Percentiles rank a stretch among this genome's conserved stretches.
Conservation (phyloP, 352 stramenopile species). For the Phytophthora cactorum region DNA sequence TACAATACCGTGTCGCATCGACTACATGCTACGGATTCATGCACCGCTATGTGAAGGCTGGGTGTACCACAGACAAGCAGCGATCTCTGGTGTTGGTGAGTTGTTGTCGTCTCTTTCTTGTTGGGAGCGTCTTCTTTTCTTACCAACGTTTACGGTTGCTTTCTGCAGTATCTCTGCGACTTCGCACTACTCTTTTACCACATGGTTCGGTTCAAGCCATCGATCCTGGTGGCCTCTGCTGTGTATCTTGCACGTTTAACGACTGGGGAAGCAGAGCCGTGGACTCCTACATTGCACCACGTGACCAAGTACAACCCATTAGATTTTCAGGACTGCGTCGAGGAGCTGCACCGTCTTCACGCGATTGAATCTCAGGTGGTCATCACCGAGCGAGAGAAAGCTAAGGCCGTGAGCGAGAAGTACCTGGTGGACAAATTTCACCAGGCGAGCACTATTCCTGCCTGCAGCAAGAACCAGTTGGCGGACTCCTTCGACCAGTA, state of each 20-base stretch:
- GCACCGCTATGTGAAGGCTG: slow-evolving; percentile 63
- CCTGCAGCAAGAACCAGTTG: slow-evolving; percentile 49
- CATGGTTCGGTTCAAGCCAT: slow-evolving; percentile 80
- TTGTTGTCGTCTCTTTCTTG: not conserved
- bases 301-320: slow-evolving; percentile 77
- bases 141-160: slow-evolving; percentile 2
- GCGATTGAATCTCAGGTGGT: slow-evolving; percentile 65
- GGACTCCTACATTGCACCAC: slow-evolving; percentile 85
- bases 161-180: slow-evolving; percentile 74
- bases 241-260: slow-evolving; percentile 80
- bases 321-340: slow-evolving; percentile 70
- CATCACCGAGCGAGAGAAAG: slow-evolving; percentile 72
- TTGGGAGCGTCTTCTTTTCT: not conserved
- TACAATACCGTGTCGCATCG: slow-evolving; percentile 79
- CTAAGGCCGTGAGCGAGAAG: slow-evolving; percentile 86
- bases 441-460: slow-evolving; percentile 52
- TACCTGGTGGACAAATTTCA: slow-evolving; percentile 77
- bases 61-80: slow-evolving; percentile 62
- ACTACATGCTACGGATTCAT: slow-evolving; percentile 83
- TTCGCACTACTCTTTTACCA: slow-evolving; percentile 72
- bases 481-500: slow-evolving; percentile 59
- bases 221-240: slow-evolving; percentile 69
- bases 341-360: slow-evolving; percentile 72
- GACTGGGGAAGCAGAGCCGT: slow-evolving; percentile 63
- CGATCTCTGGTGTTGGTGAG: slow-evolving; percentile 67